Percentiles rank a stretch among this genome's conserved stretches.
Conservation (phyloP, 148 eudicot genomes). For the Fallopia convolvulus region DNA sequence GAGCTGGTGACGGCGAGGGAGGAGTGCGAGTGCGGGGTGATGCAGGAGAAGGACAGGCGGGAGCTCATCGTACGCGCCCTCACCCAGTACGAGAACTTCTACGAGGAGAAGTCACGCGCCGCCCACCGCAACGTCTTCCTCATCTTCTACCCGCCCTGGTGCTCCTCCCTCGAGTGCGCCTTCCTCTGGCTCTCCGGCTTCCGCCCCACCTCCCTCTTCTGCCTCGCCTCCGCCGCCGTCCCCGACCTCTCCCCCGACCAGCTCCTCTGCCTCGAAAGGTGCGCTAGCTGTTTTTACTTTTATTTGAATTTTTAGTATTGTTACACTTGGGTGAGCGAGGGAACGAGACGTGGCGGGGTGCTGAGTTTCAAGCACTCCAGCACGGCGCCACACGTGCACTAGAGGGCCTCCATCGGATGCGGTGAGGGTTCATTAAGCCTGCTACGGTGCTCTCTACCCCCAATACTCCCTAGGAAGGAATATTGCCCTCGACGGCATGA, state of each 20-base stretch:
- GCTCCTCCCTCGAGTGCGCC: constrained; percentile 33
- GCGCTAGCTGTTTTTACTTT: not conserved
- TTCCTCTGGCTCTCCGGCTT: constrained; percentile 47
- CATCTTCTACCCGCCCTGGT: constrained; percentile 37
- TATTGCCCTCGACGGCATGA: not conserved
- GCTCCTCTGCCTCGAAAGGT: constrained; percentile 19
- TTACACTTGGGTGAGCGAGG: not conserved
- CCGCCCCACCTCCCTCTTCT: constrained; percentile 26
- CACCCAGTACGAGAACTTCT: constrained; percentile 31
- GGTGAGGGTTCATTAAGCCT: not conserved
- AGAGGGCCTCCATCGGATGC: too few species aligned
- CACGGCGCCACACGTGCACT: not conserved
- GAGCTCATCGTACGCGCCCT: constrained; percentile 26
- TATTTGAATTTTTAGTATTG: not conserved
- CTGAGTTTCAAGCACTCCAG: not conserved
- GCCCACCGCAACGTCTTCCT: constrained; percentile 25
- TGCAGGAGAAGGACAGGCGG: not conserved
- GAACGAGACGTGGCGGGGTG: not conserved
- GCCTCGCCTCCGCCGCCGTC: constrained; percentile 26
- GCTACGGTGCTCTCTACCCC: too few species aligned
- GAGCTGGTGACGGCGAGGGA: constrained; percentile 19
- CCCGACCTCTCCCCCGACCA: constrained; percentile 28
- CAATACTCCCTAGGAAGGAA: too few species aligned
- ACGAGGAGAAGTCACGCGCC: constrained; percentile 32
- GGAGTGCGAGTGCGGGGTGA: not conserved